These are phyloP conservation scores for Trichosporon coremiiforme DNA, from an alignment of 1,284 basidiomycete species.

Conservation along the genomic window DNA sequence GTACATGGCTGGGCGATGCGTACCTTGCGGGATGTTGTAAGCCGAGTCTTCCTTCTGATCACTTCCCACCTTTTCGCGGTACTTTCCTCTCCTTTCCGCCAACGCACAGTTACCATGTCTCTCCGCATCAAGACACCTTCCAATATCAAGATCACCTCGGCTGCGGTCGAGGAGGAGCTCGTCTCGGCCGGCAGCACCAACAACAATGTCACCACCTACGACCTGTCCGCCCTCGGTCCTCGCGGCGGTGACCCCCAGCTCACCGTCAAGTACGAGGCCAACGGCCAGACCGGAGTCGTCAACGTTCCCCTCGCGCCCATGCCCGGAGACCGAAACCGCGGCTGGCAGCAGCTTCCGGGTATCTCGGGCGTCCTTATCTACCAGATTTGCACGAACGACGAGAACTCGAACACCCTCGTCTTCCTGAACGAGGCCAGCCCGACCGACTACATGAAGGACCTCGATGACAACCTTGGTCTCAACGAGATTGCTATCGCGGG, in stretches of 20 bases:
- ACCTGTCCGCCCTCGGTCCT: constrained; percentile 21
- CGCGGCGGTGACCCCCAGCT: constrained; percentile 25
- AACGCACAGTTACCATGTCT: not conserved
- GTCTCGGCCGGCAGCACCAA: not conserved
- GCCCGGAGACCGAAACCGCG: constrained; percentile 24
- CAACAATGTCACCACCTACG: constrained; percentile 6
- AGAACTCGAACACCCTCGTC: constrained; percentile 27
- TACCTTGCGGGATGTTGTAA: not conserved
- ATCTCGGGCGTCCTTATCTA: constrained; percentile 21
- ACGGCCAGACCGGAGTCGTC: constrained; percentile 2
- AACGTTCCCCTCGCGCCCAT: constrained; percentile 21
- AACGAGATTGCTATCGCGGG: constrained; percentile 75
- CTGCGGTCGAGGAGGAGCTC: constrained; percentile 1
- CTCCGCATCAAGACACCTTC: constrained; percentile 8
- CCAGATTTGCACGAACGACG: constrained; percentile 18
- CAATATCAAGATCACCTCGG: constrained; percentile 20
- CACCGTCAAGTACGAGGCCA: constrained; percentile 6
- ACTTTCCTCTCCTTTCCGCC: not conserved
- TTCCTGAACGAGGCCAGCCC: constrained; percentile 32
- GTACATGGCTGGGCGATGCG: constrained; percentile 7
- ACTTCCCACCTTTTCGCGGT: not conserved
- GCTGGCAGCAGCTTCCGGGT: constrained; percentile 24
- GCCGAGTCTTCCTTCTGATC: not conserved
- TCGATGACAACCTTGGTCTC: constrained; percentile 68
- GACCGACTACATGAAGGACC: constrained; percentile 37